Evolutionary conservation across 805 yeast species (phyloP).

Genomic region (Ogataea ramenticola): DNA sequence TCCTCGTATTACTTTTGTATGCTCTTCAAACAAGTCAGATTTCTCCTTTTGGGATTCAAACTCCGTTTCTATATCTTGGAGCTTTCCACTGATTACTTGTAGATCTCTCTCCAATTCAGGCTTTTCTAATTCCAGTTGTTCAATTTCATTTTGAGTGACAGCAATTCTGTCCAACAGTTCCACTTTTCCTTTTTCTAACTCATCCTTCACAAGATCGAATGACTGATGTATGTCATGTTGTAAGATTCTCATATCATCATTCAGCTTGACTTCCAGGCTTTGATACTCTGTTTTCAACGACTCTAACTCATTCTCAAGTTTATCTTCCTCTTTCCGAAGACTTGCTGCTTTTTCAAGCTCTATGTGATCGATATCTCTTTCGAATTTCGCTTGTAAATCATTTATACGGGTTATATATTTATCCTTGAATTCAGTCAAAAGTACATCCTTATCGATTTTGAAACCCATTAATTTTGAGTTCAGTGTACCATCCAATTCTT

Average conservation of each 20-base stretch:
- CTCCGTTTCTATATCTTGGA: not conserved
- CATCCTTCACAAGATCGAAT: not conserved
- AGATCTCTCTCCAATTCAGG: not conserved
- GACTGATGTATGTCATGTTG: not conserved
- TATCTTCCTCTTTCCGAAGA: conserved; percentile 15
- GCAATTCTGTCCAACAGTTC: not conserved
- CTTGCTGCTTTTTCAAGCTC: conserved; percentile 9
- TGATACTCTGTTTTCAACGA: not conserved
- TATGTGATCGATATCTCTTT: conserved; percentile 27
- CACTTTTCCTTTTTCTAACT: not conserved
- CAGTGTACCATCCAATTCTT: conserved; percentile 16
- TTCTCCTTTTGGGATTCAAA: conserved; percentile 2
- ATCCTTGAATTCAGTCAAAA: conserved; percentile 22
- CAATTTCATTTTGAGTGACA: not conserved
- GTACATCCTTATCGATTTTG: conserved; percentile 30
- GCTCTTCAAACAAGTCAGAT: conserved; percentile 3
- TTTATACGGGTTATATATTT: conserved; percentile 24
- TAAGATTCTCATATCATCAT: not conserved
- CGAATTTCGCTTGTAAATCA: conserved; percentile 9
- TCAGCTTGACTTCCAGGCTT: not conserved
- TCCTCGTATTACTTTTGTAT: conserved; percentile 2
- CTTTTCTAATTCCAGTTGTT: not conserved
- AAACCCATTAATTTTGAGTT: conserved; percentile 19
- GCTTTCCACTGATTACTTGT: not conserved
- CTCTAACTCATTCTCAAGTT: conserved; percentile 6